These are phyloP conservation scores for Colletotrichum siamense DNA, from an alignment of 2,329 filamentous ascomycete genomes.

Conservation along the genomic window DNA sequence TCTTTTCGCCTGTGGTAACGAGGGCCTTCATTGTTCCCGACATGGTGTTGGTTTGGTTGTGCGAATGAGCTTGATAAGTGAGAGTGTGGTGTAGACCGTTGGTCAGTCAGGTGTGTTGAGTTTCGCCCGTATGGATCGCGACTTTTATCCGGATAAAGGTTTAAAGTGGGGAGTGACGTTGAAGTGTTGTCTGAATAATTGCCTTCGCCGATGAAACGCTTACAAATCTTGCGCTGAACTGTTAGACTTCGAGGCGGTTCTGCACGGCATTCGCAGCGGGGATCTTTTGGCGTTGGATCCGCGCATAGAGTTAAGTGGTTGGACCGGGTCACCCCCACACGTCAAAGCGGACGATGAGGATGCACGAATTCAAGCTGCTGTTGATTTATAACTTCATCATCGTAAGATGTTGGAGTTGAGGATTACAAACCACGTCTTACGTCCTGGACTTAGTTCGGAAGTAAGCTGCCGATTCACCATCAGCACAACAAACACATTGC, in stretches of 20 bases:
- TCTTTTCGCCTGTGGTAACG: constrained; percentile 37
- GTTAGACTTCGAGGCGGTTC: background rate
- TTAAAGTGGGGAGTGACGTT: background rate
- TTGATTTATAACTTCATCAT: background rate
- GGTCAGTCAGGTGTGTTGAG: no score
- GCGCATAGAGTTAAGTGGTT: background rate
- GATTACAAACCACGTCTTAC: background rate
- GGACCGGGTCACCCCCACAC: background rate
- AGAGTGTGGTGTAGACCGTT: background rate
- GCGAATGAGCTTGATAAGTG: background rate
- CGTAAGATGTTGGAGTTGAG: background rate
- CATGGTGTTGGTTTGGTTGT: background rate
- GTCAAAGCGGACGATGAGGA: background rate
- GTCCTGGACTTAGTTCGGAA: background rate
- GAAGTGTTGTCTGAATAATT: background rate
- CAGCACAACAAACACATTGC: background rate
- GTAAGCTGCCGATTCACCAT: background rate
- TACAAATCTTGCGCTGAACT: background rate
- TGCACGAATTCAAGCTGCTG: background rate
- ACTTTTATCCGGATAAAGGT: background rate
- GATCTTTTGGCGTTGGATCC: background rate
- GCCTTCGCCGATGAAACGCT: background rate
- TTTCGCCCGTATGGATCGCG: no score
- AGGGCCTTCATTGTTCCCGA: constrained; percentile 26
- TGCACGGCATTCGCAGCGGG: background rate